A percentile compares a stretch with the other conserved stretches of the same genome.
These are phyloP conservation scores for Curvularia spicifera DNA, from an alignment of 2,329 filamentous ascomycete species.

Conservation along the genomic window DNA sequence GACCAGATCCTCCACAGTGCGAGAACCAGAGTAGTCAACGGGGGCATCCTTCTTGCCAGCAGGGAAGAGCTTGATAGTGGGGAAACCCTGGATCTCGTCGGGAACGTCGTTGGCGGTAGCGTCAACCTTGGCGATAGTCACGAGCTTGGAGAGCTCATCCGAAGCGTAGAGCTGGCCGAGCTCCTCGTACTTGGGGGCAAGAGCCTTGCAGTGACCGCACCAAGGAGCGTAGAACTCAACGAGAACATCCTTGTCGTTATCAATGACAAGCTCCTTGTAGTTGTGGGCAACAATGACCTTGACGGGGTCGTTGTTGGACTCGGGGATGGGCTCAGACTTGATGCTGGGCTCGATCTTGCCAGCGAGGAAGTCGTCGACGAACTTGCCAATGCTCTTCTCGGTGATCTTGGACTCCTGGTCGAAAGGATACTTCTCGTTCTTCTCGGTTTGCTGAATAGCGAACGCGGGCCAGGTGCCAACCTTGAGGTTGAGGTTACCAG, in stretches of 20 bases:
- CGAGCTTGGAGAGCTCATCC: constrained; percentile 62
- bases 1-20: constrained; percentile 89
- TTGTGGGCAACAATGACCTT: constrained; percentile 89
- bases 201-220: constrained; percentile 74
- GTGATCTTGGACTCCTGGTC: constrained; percentile 83
- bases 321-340: constrained; percentile 97
- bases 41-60: constrained; percentile 86
- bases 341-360: constrained; percentile 95
- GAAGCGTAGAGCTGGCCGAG: constrained; percentile 64
- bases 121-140: constrained; percentile 86
- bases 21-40: constrained; percentile 84
- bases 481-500: constrained; percentile 95
- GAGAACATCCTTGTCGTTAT: constrained; percentile 95
- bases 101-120: constrained; percentile 96
- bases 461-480: constrained; percentile 95
- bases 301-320: constrained; percentile 89
- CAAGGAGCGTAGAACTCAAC: constrained; percentile 97
- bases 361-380: constrained; percentile 82
- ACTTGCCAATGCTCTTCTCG: constrained; percentile 74
- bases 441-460: constrained; percentile 92
- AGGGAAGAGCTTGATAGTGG: constrained; percentile 97
- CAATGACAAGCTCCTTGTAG: constrained; percentile 89
- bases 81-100: constrained; percentile 96
- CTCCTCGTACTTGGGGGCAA: constrained; percentile 72
- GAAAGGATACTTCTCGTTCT: constrained; percentile 97